Evolutionary conservation across 2,329 filamentous ascomycete species (phyloP).

Genomic region (Cercospora zeina): DNA sequence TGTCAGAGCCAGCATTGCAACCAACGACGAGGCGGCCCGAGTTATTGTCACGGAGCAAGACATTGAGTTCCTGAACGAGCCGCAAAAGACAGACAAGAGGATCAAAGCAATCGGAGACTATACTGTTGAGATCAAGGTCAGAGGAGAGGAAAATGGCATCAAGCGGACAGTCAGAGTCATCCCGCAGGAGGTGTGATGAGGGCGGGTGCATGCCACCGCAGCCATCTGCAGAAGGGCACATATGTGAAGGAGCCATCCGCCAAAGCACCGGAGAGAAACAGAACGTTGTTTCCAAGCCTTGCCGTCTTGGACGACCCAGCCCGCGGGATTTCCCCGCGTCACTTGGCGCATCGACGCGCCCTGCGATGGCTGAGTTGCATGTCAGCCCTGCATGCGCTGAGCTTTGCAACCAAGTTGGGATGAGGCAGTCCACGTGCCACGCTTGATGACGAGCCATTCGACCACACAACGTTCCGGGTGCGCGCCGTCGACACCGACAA

Average conservation of each 20-base stretch:
- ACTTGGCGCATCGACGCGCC: constrained; percentile 12
- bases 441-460: constrained; percentile 8
- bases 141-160: constrained; percentile 48
- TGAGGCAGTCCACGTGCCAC: constrained; percentile 11
- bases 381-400: neutral
- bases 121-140: constrained; percentile 53
- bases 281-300: neutral
- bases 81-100: constrained; percentile 40
- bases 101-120: constrained; percentile 58
- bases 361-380: constrained; percentile 12
- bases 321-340: constrained; percentile 11
- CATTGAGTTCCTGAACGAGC: constrained; percentile 50
- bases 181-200: constrained; percentile 37
- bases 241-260: neutral
- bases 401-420: constrained; percentile 12
- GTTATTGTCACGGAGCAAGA: constrained; percentile 54
- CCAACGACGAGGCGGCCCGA: constrained; percentile 54
- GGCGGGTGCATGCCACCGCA: neutral
- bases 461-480: constrained; percentile 3
- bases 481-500: neutral
- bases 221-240: neutral
- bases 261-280: constrained; percentile 1
- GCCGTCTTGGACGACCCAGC: constrained; percentile 2
- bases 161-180: constrained; percentile 47
- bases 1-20: constrained; percentile 52